Base-by-base conservation (phyloP, 441 rosid species). In the Eutrema salsugineum region DNA sequence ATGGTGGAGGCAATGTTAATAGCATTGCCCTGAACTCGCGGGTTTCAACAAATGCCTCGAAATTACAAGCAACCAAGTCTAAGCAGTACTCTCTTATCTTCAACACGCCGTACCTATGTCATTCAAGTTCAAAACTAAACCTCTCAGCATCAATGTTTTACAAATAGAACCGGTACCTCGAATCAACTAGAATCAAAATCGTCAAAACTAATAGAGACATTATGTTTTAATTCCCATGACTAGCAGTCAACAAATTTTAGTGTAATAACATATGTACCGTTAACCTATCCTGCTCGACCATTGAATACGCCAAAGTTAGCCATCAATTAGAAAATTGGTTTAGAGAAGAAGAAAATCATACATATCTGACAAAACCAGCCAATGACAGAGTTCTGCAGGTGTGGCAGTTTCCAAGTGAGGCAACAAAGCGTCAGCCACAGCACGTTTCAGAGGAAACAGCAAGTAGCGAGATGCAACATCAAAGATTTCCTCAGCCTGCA, bases 381-480 rank as follows among this genome's bases (percentile, higher is more conserved):
- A 94, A 59, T 90, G 91, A 73, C 99, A 94, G 48, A 94, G 51
- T 79, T 92, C 97, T 33, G 90, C 90, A 62, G 88, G 97, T 15
- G 90, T 87, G 79, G 81, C 92, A 76, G 77, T 79, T 86, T 94
- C 96, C 67, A 94, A 84, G 66, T 84, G 89, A n/a, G 88, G 98
- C 77, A 92, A 73, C 73, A 94, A 75, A 28, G 81, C 96, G 68
- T 94, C 99, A 79, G 96, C 99, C 50, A 94, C 98, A 58, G 96
- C 91, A 77, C 99, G 96, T 83, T 90, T 94, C 33, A 94, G 88
- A 76, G 99, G 94, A 84, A 92, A 91, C 57, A 94, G 74, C 43
- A 94, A 81, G 80, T 92, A 94, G 74, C 99, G 89, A 63, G 99
- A 92, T 76, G 98, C 93, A 70, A 93, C 94, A 83, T 94, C 99